Conservation (phyloP, 2,329 filamentous ascomycete species). For the Paecilomyces formosus region DNA sequence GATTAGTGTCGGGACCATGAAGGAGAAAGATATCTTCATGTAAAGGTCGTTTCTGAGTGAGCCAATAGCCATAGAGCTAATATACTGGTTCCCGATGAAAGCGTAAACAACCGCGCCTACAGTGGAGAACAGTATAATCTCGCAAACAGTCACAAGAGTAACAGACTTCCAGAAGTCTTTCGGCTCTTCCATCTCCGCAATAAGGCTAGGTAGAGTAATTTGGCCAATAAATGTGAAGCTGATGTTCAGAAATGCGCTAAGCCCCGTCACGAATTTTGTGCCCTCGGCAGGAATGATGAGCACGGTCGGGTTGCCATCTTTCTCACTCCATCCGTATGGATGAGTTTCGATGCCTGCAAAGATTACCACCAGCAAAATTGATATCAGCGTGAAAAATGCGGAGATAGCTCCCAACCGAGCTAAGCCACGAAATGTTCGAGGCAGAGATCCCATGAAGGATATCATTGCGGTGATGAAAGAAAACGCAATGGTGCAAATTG, state of each 20-base stretch:
- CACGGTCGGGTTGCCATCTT: conserved; percentile 59
- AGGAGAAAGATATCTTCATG: conserved; percentile 85
- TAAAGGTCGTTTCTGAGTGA: conserved; percentile 66
- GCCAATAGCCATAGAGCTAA: conserved; percentile 79
- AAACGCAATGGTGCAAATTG: conserved; percentile 73
- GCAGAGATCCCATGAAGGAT: conserved; percentile 72
- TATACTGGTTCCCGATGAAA: conserved; percentile 83
- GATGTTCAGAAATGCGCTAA: conserved; percentile 91
- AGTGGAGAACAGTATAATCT: conserved; percentile 76
- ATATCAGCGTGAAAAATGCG: conserved; percentile 83
- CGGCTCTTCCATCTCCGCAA: conserved; percentile 79
- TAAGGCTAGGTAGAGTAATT: conserved; percentile 89
- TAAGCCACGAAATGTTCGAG: conserved; percentile 86
- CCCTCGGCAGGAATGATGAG: conserved; percentile 59
- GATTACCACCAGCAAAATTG: conserved; percentile 73
- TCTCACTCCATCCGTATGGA: conserved; percentile 61
- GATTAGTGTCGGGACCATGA: conserved; percentile 92
- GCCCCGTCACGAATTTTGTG: conserved; percentile 74
- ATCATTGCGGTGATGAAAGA: conserved; percentile 66
- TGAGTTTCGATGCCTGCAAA: conserved; percentile 71
- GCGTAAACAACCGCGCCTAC: conserved; percentile 75
- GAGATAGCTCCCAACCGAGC: too few species aligned
- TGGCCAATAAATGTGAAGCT: conserved; percentile 95
- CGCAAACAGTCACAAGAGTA: conserved; percentile 81
- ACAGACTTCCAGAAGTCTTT: conserved; percentile 88